A percentile compares a stretch with the other conserved stretches of the same genome.
These are phyloP conservation scores for Zygosaccharomyces lentus DNA, from an alignment of 805 yeast species.

Conservation along the genomic window DNA sequence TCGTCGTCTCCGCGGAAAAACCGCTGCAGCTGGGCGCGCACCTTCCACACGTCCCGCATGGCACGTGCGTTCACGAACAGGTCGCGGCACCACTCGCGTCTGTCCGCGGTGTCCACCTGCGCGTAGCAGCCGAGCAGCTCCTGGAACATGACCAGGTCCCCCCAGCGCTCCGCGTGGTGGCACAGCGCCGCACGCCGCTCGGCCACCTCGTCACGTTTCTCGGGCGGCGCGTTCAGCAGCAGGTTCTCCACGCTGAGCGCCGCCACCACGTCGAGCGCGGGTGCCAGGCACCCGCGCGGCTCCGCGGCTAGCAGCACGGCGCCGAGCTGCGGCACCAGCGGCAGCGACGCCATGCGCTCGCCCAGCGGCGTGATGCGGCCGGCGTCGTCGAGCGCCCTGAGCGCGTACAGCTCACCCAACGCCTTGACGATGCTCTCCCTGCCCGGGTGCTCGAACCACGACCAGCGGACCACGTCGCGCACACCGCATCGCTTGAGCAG, in stretches of 20 bases:
- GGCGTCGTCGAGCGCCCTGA: conserved; percentile 70
- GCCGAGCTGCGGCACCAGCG: conserved; percentile 87
- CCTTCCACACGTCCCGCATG: conserved; percentile 68
- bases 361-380: conserved; percentile 82
- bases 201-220: conserved; percentile 78
- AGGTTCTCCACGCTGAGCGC: conserved; percentile 91
- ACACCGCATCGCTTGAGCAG: conserved; percentile 81
- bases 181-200: conserved; percentile 66
- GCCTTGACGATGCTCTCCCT: conserved; percentile 71
- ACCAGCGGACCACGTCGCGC: conserved; percentile 77
- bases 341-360: conserved; percentile 79
- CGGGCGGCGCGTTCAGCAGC: conserved; percentile 72
- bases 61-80: conserved; percentile 74
- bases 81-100: conserved; percentile 78
- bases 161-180: conserved; percentile 65
- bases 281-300: conserved; percentile 48
- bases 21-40: conserved; percentile 60
- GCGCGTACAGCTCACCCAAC: conserved; percentile 66
- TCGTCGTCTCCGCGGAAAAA: conserved; percentile 15
- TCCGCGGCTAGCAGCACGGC: conserved; percentile 75
- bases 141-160: conserved; percentile 79
- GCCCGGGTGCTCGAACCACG: conserved; percentile 92
- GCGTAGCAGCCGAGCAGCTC: conserved; percentile 63
- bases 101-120: conserved; percentile 41
- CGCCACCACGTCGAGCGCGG: conserved; percentile 84